Percentiles rank a stretch among this genome's conserved stretches.
Conservation (phyloP, 345 rosid genomes). For the Eucalyptus urophylla region DNA sequence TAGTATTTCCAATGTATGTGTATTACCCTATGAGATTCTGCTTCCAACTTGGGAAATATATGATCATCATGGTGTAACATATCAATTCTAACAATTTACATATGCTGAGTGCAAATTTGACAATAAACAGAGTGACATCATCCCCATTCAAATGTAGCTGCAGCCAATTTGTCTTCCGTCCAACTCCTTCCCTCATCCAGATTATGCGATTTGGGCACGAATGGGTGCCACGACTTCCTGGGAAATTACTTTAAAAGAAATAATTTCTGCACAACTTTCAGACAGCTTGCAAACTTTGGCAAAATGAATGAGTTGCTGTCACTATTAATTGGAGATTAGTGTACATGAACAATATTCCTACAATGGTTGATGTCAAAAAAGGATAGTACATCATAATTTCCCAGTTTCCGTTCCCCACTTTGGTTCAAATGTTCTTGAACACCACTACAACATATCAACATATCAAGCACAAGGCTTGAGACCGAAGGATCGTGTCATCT, state of each 20-base stretch:
- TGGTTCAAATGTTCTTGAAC: slow-evolving; percentile 92
- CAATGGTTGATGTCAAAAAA: background rate
- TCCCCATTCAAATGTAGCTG: background rate
- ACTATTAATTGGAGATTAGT: background rate
- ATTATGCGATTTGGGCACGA: background rate
- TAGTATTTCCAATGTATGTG: background rate
- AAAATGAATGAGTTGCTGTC: background rate
- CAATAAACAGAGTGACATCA: background rate
- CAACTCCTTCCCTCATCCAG: background rate
- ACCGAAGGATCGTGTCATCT: slow-evolving; percentile 2
- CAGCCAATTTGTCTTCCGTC: background rate
- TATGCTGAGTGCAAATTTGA: background rate
- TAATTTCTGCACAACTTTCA: background rate
- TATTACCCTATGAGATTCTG: background rate
- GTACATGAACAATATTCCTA: background rate
- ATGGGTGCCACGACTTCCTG: background rate
- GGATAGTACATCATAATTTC: background rate
- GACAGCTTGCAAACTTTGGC: background rate
- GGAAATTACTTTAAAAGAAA: background rate
- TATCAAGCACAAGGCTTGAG: background rate
- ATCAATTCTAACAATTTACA: background rate
- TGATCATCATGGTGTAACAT: background rate
- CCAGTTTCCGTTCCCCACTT: background rate
- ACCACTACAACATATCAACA: background rate
- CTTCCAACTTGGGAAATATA: background rate